Evolutionary conservation across 352 stramenopile species (phyloP).

Genomic region (Aphanomyces invadans): DNA sequence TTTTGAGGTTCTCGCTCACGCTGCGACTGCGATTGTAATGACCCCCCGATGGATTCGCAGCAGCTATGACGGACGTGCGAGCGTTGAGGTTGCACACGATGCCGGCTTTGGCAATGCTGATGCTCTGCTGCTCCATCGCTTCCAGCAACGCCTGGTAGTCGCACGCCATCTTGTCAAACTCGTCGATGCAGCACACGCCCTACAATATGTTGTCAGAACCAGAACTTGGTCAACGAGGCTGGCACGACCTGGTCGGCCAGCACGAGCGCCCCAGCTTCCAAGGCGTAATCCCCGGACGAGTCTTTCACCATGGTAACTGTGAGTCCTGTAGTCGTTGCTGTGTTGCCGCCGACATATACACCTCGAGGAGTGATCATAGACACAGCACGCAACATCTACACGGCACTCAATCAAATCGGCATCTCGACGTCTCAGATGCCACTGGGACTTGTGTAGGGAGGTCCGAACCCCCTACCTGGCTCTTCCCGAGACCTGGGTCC

Average conservation of each 20-base stretch:
- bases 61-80: slow-evolving; percentile 92
- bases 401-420: slow-evolving; percentile 1
- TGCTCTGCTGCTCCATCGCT: slow-evolving; percentile 99
- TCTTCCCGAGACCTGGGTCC: slow-evolving; percentile 94
- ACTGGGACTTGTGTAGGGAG: too few relatives aligned
- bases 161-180: slow-evolving; percentile 97
- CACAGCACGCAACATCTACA: slow-evolving; percentile 87
- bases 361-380: slow-evolving; percentile 87
- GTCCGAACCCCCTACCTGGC: slow-evolving; percentile 57
- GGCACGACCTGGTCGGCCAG: slow-evolving; percentile 82
- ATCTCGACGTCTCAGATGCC: too few relatives aligned
- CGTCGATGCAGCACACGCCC: slow-evolving; percentile 96
- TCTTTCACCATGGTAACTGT: slow-evolving; percentile 96
- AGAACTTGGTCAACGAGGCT: too few relatives aligned
- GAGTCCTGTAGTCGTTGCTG: slow-evolving; percentile 90
- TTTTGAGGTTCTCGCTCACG: slow-evolving; percentile 95
- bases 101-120: slow-evolving; percentile 84
- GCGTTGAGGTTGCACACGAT: slow-evolving; percentile 94
- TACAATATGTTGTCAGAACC: too few relatives aligned
- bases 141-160: slow-evolving; percentile 91
- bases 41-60: slow-evolving; percentile 94
- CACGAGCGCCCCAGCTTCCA: slow-evolving; percentile 89
- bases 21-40: slow-evolving; percentile 94
- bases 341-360: slow-evolving; percentile 97
- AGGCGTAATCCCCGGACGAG: slow-evolving; percentile 81